Conservation (phyloP, 108 stramenopile species). For the Conticribra guillardii region DNA sequence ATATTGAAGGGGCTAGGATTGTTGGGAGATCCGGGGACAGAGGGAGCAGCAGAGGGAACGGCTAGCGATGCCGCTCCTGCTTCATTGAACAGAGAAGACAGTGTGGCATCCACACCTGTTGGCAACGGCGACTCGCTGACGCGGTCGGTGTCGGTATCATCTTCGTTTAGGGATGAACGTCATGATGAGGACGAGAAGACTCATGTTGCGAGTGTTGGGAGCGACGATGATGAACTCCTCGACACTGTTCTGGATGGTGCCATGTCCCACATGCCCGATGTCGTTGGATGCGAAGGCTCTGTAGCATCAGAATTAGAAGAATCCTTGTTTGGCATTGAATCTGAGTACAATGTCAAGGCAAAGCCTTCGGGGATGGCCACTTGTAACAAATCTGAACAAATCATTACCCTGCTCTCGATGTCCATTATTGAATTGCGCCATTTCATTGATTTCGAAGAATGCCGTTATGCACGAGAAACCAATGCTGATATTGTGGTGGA, state of each 20-base stretch:
- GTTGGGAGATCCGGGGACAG: slow-evolving; percentile 20
- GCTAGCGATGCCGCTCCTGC: not conserved
- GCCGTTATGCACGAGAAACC: slow-evolving; percentile 41
- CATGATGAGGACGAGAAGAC: slow-evolving; percentile 5
- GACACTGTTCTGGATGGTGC: slow-evolving; percentile 8
- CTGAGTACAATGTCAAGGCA: slow-evolving; percentile 6
- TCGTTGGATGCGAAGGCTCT: slow-evolving; percentile 35
- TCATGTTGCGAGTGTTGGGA: slow-evolving; percentile 9
- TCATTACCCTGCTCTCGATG: slow-evolving; percentile 58
- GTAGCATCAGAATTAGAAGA: slow-evolving; percentile 35
- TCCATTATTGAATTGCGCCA: slow-evolving; percentile 65
- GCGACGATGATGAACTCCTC: slow-evolving; percentile 29
- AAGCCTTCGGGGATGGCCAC: slow-evolving; percentile 9
- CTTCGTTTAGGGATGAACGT: slow-evolving; percentile 1
- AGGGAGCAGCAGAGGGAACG: not conserved
- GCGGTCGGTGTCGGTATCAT: not conserved
- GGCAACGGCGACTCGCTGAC: not conserved
- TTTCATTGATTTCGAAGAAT: slow-evolving; percentile 67
- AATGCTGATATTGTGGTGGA: slow-evolving; percentile 55
- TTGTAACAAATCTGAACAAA: slow-evolving; percentile 42
- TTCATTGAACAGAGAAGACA: not conserved
- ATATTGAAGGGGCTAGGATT: slow-evolving; percentile 45
- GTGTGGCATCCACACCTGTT: not conserved
- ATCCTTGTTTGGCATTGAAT: slow-evolving; percentile 26
- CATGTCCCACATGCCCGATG: not conserved